Base-by-base conservation (phyloP, 768 basidiomycete genomes). In the Tricholoma flavovirens region DNA sequence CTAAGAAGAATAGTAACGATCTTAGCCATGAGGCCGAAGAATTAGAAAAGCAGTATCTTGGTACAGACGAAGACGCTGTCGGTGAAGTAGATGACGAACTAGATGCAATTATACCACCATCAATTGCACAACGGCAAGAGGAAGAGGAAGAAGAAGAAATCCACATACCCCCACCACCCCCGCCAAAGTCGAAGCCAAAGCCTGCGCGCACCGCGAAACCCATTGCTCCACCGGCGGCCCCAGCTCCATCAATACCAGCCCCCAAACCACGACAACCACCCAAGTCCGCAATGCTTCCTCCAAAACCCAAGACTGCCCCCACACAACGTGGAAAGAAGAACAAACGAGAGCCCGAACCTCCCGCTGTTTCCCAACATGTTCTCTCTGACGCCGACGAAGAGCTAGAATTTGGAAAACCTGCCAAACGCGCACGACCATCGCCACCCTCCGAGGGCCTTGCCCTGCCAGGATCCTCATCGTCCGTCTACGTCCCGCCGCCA, bases 371-470 rank as follows among this genome's bases (percentile, higher is more conserved):
- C 5, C 49, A 38, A 33, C 45, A 33, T 6, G 56, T 53, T 26
- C 48, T 61, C 35, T 62, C 70, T 9, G 67, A 75, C 56, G 69
- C 64, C n/a, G 75, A 77, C 12, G 82, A 75, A 58, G 80, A 82
- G 54, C 71, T 83, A 5, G 71, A 73, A 56, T 78, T 84, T 57
- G 80, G 80, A 5, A 67, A 71, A 22, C 77, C 80, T 17, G 72
- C 77, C 5, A 78, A 79, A 64, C 71, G 72, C 11, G 55, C 66
- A 12, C 62, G 67, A 24, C 59, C 59, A 19, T 63, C 69, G 14
- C 70, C 71, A 2, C 55, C 64, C 5, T 61, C 73, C 8, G 61
- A 66, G 9, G 67, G 62, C 32, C 69, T 80, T 26, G 74, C 77
- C 11, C 69, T 80, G 4, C 77, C 80, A 7, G 66, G 64, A 35